These are phyloP conservation scores for Drechmeria coniospora DNA, from an alignment of 2,329 filamentous ascomycete genomes.

Conservation along the genomic window DNA sequence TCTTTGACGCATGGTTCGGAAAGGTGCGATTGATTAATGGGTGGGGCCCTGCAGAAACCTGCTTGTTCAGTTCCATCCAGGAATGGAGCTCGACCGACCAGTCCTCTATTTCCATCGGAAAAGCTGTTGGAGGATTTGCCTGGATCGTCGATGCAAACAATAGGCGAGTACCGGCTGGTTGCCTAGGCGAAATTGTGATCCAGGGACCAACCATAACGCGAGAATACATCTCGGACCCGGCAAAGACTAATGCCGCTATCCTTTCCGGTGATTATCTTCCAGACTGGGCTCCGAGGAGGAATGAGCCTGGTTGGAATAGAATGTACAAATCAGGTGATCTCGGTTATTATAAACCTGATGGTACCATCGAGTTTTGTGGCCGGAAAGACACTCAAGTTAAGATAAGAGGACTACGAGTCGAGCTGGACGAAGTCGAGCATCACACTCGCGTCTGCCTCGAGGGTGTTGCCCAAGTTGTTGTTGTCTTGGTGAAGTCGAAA, in stretches of 20 bases:
- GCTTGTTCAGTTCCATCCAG: conserved; percentile 1
- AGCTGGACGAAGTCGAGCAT: conserved; percentile 7
- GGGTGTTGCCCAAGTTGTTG: not conserved
- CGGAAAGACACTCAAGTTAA: conserved; percentile 5
- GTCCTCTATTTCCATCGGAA: conserved; percentile 1
- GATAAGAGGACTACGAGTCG: conserved; percentile 7
- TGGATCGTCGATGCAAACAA: conserved; percentile 2
- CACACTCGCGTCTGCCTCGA: not conserved
- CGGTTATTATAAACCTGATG: conserved; percentile 5
- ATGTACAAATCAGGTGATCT: conserved; percentile 8
- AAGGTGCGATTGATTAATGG: conserved; percentile 3
- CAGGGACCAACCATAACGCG: conserved; percentile 4
- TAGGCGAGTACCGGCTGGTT: conserved; percentile 2
- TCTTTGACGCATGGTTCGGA: conserved; percentile 4
- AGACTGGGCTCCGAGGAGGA: not conserved
- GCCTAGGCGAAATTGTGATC: conserved; percentile 4
- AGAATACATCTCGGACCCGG: conserved; percentile 2
- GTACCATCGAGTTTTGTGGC: conserved; percentile 6
- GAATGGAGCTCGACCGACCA: not conserved
- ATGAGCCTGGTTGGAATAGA: not conserved
- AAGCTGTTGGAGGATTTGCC: not conserved
- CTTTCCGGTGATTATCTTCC: not conserved
- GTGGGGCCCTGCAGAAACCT: conserved; percentile 5
- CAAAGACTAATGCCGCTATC: not conserved
- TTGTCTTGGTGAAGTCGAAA: not conserved